phyloP scores from a whole-genome alignment of 768 basidiomycete genomes.

The Macrolepiota albuminosa region DNA sequence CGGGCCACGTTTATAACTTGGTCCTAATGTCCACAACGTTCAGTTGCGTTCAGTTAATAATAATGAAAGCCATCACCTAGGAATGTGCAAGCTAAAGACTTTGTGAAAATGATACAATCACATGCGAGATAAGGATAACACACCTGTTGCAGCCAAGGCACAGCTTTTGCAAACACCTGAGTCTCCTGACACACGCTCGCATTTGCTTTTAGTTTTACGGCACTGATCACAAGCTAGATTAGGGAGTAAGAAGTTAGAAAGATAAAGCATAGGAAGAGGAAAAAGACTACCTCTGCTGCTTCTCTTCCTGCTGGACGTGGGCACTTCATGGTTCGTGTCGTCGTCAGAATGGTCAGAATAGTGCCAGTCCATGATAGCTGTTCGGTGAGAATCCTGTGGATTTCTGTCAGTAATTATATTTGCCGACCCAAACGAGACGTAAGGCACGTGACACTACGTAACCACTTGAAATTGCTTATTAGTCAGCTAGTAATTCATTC shows the following conservation, averaged over 20 bases:
- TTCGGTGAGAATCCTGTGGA: conserved; percentile 12
- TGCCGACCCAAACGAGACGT: conserved; percentile 9
- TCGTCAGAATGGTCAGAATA: conserved; percentile 62
- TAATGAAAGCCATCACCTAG: conserved; percentile 36
- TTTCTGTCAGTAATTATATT: conserved; percentile 11
- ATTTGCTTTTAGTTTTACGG: conserved; percentile 85
- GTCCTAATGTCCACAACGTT: conserved; percentile 37
- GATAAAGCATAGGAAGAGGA: background rate
- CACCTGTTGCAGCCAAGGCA: conserved; percentile 49
- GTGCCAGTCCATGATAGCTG: conserved; percentile 44
- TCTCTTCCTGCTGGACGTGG: conserved; percentile 46
- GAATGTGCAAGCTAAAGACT: conserved; percentile 55
- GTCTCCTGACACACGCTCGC: conserved; percentile 52
- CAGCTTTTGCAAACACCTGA: conserved; percentile 60
- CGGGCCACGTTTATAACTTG: conserved; percentile 78
- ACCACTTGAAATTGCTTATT: conserved; percentile 3
- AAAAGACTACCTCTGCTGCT: conserved; percentile 54
- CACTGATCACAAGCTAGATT: conserved; percentile 78
- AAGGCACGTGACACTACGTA: conserved; percentile 25
- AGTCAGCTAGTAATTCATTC: background rate
- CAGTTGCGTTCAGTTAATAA: background rate
- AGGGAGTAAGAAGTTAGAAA: conserved; percentile 10
- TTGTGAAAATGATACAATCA: conserved; percentile 10
- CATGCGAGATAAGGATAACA: conserved; percentile 1
- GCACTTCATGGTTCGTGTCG: conserved; percentile 37